Percentiles rank a stretch among this genome's conserved stretches.
Evolutionary conservation across 306 rosid species (phyloP).

Genomic region (Prosopis cineraria): DNA sequence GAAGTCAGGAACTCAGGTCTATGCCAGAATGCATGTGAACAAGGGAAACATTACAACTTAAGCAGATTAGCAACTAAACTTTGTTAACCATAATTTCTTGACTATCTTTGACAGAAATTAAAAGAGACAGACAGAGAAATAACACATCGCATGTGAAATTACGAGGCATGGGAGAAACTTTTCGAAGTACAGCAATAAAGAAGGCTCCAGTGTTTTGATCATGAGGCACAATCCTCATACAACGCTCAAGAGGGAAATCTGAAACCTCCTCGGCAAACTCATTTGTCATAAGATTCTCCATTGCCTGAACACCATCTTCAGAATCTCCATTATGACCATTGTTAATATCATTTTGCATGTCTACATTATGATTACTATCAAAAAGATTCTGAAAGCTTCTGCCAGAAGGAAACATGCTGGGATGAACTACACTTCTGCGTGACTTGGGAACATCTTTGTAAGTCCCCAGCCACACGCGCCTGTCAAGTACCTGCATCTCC

Average conservation of each 20-base stretch:
- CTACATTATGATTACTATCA: constrained; percentile 37
- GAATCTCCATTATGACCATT: constrained; percentile 42
- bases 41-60: background rate
- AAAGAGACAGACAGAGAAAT: constrained; percentile 1
- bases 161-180: constrained; percentile 86
- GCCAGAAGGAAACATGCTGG: constrained; percentile 95
- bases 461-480: constrained; percentile 73
- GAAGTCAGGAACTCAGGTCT: background rate
- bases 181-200: constrained; percentile 87
- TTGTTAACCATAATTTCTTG: background rate
- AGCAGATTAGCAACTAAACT: background rate
- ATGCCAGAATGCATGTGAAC: background rate
- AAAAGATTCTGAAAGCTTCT: constrained; percentile 42
- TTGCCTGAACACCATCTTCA: constrained; percentile 46
- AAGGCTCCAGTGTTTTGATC: constrained; percentile 98
- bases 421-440: constrained; percentile 56
- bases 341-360: constrained; percentile 44
- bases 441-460: constrained; percentile 66
- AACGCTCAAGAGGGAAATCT: constrained; percentile 74
- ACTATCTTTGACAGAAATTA: background rate
- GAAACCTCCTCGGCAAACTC: constrained; percentile 64
- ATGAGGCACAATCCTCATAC: constrained; percentile 93
- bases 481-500: constrained; percentile 76
- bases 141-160: constrained; percentile 29
- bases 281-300: constrained; percentile 38